Base-by-base conservation (phyloP, 2,329 filamentous ascomycete genomes). In the Fusarium sarcochroum region DNA sequence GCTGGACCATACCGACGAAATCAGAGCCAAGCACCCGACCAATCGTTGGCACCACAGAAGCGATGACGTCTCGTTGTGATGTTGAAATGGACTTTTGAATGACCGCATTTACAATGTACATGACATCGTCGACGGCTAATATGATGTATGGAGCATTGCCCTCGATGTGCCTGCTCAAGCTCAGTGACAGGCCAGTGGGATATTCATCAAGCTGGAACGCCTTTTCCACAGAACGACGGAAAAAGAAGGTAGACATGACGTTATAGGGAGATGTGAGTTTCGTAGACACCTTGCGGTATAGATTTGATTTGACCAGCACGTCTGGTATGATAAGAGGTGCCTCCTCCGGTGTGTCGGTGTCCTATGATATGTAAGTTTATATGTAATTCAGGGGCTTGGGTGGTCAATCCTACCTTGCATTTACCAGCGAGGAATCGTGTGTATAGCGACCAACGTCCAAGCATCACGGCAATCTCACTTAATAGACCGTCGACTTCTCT, bases 41-140 rank as follows among this genome's bases (percentile, higher is more conserved):
- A 7, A 98, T 84, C 0, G 90, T 91, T 3, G 94, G 91, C 25
- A 98, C 82, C 8, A 97, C 92, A 58, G 88, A 92, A 41, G 89
- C 88, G 21, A 97, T 87, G 5, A 97, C 90, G 18, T 90, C 86
- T 70, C 90, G 86, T 76, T 98, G 94, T 3, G 92, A 93, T 1
- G 97, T 98, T 1, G 93, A 91, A 21, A 98, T 84, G 0, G 93
- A 92, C 69, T 95, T 91, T 68, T 97, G 91, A 9, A 98, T 85
- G 34, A 98, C 92, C 50, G 95, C 91, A 76, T 97, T 97, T 76
- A 97, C 93, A 73, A 99, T 98, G 80, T 98, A 99, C 95, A 99
- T 98, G 75, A 98, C 94, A 81, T 98, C 96, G 82, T 99, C 96
- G 10, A 99, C 94, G 1, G 95, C 94, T 3, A 94, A 94, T 42